Evolutionary conservation across 164 flowering plant species (phyloP).

Genomic region (Tetrastigma voinierianum): DNA sequence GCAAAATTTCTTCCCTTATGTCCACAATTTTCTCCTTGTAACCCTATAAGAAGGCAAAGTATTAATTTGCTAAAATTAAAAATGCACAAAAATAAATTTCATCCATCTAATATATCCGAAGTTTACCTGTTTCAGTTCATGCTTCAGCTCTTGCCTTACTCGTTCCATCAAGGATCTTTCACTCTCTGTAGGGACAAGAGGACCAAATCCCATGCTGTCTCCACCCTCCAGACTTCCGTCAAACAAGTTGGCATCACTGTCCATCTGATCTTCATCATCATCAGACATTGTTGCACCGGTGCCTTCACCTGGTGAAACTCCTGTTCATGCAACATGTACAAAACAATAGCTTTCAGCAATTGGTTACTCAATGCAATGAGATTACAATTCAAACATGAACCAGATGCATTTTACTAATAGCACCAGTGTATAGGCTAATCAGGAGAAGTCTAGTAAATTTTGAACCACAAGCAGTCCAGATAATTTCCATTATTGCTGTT

Average conservation of each 20-base stretch:
- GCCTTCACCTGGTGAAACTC: conserved; percentile 65
- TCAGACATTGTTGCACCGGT: conserved; percentile 70
- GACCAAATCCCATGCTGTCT: conserved; percentile 55
- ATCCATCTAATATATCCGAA: not conserved
- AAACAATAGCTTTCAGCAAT: not conserved
- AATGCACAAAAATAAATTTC: not conserved
- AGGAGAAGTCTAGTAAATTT: not conserved
- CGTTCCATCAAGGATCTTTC: conserved; percentile 69
- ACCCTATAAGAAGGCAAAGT: conserved; percentile 27
- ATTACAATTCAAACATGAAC: not conserved
- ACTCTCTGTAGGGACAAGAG: conserved; percentile 56
- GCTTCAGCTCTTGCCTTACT: conserved; percentile 60
- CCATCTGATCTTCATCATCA: conserved; percentile 56
- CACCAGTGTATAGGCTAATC: not conserved
- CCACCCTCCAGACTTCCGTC: conserved; percentile 45
- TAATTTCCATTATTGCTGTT: too few species aligned
- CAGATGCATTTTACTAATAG: not conserved
- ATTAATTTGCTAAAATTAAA: not conserved
- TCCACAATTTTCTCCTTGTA: conserved; percentile 63
- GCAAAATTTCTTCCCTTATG: conserved; percentile 58
- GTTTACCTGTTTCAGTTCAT: conserved; percentile 55
- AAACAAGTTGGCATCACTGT: conserved; percentile 52
- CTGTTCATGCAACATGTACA: conserved; percentile 26
- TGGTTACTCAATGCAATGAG: not conserved
- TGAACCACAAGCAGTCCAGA: too few species aligned